Percentiles rank a stretch among this genome's conserved stretches.
phyloP scores from a whole-genome alignment of 306 rosid species.

The Biancaea sappan region DNA sequence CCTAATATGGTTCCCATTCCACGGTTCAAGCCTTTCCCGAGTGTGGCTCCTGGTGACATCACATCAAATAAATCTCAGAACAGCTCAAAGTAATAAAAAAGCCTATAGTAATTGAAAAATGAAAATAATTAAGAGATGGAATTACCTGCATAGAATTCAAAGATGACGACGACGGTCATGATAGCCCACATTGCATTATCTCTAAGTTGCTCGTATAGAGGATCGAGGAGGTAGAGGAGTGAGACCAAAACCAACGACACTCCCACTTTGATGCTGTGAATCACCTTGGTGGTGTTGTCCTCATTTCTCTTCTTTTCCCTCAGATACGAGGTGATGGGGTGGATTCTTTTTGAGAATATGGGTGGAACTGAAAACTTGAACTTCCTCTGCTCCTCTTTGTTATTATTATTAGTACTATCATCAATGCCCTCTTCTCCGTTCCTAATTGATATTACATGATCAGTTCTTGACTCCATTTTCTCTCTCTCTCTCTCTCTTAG shows the following conservation, averaged over 20 bases:
- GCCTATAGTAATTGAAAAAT: too few species aligned
- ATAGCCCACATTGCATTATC: conserved; percentile 98
- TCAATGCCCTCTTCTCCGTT: conserved; percentile 8
- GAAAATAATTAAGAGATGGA: too few species aligned
- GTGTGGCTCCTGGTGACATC: conserved; percentile 74
- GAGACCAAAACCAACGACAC: conserved; percentile 76
- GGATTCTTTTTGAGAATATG: conserved; percentile 36
- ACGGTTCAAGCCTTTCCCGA: conserved; percentile 84
- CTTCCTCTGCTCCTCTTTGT: conserved; percentile 22
- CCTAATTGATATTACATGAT: conserved; percentile 47
- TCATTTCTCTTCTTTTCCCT: conserved; percentile 36
- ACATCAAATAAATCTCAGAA: neutral
- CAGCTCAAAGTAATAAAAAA: too few species aligned
- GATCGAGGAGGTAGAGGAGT: conserved; percentile 67
- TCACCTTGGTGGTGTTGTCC: conserved; percentile 46
- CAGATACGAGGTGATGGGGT: conserved; percentile 29
- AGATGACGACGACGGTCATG: conserved; percentile 87
- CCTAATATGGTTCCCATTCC: conserved; percentile 83
- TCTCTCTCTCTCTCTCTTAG: conserved; percentile 7
- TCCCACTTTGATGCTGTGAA: conserved; percentile 81
- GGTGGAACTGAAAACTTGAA: conserved; percentile 24
- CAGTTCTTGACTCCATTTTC: conserved; percentile 49
- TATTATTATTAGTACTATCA: too few species aligned
- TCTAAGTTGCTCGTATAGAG: conserved; percentile 73
- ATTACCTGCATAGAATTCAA: conserved; percentile 84